A percentile compares a stretch with the other conserved stretches of the same genome.
phyloP scores from a whole-genome alignment of 805 yeast species.

The Saccharomycopsis microspora region DNA sequence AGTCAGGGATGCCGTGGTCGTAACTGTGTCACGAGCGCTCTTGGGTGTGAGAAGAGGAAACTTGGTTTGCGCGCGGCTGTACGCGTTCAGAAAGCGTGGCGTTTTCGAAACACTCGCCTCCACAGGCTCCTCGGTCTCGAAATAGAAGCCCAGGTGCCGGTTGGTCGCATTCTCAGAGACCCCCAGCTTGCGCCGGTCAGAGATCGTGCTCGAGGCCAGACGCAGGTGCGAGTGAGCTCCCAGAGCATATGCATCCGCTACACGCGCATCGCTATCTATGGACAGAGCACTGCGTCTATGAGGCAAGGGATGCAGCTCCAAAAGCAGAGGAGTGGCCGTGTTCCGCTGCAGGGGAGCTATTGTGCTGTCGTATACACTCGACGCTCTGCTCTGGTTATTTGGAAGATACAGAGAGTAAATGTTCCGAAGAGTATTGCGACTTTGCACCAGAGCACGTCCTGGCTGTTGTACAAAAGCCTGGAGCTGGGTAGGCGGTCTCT shows the following conservation, averaged over 20 bases:
- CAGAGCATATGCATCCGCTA: constrained; percentile 7
- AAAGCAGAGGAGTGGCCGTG: constrained; percentile 12
- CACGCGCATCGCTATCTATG: constrained; percentile 3
- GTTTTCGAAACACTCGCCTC: neutral
- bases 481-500: neutral
- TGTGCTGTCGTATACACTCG: constrained; percentile 11
- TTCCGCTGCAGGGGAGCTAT: constrained; percentile 8
- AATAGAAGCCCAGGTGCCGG: constrained; percentile 10
- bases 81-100: neutral
- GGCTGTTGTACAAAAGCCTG: no score
- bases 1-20: constrained; percentile 10
- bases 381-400: neutral
- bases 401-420: constrained; percentile 8
- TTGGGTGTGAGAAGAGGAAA: constrained; percentile 7
- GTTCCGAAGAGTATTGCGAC: constrained; percentile 9
- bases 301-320: constrained; percentile 1
- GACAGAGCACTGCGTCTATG: constrained; percentile 1
- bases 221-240: constrained; percentile 10
- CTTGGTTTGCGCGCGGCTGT: constrained; percentile 10
- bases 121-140: constrained; percentile 14
- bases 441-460: neutral
- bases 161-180: constrained; percentile 8
- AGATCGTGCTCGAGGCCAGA: constrained; percentile 1
- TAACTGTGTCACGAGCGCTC: constrained; percentile 8
- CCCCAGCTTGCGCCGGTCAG: constrained; percentile 4